Base-by-base conservation (phyloP, 768 basidiomycete genomes). In the Mrakia frigida region DNA sequence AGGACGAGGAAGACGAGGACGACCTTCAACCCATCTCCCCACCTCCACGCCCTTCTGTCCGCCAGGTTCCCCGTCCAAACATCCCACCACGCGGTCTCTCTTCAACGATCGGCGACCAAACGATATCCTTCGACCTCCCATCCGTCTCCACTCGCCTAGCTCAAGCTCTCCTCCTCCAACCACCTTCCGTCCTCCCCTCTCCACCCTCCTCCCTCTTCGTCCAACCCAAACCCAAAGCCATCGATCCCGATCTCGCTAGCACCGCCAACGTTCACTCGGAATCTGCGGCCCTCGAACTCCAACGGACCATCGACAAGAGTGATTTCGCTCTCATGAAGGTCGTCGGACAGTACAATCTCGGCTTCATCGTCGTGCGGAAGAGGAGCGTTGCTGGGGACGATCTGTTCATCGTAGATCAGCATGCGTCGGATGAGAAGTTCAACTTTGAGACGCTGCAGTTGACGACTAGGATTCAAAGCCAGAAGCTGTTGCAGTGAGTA, bases 381-480 rank as follows among this genome's bases (percentile, higher is more conserved):
- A 85, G 85, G 75, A 85, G 85, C 78, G 69, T 70, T 10, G 60
- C 37, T 3, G 56, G 67, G 84, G 95, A 98, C 81, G 96, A 99
- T 80, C 85, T 99, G 59, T 98, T 98, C 84, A 94, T 99, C 78
- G 88, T 98, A 25, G 80, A 79, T 75, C 69, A 80, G 78, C 67
- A 73, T 31, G 56, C 71, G n/a, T 37, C 63, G 23, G 97, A 99
- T 83, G 97, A 98, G 84, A 98, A 98, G 85, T 98, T 92, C 84
- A 98, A 98, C 82, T 98, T 98, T 81, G 97, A 98, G 86, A 91
- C 88, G 1, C 84, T 98, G 75, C 96, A 98, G 83, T 87, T 88
- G 79, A 93, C 90, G n/a, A 98, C 95, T 16, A 87, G 87, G 71
- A 94, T 99, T 75, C 88, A 92, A 79, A 92, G 91, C 2, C 96